Conservation (phyloP, 805 yeast species). For the Cyberlindnera maritima region DNA sequence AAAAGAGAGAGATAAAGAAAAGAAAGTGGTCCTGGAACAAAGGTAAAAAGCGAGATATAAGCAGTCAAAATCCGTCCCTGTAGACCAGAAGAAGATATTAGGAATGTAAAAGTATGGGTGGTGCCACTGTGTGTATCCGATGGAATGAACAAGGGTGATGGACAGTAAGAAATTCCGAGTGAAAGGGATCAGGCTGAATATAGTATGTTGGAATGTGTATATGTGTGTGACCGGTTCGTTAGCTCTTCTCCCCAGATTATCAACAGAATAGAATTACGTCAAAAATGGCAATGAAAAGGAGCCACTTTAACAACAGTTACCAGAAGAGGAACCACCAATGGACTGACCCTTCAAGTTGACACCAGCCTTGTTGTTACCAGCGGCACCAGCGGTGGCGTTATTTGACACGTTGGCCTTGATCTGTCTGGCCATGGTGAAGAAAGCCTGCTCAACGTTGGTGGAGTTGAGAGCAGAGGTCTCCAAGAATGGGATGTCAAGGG, state of each 20-base stretch:
- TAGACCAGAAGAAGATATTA: conserved; percentile 1
- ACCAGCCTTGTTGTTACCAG: conserved; percentile 51
- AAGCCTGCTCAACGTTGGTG: conserved; percentile 97
- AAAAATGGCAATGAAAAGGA: background rate
- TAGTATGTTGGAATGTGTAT: background rate
- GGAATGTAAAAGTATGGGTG: background rate
- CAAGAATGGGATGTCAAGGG: conserved; percentile 88
- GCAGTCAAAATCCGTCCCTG: background rate
- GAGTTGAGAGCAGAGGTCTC: conserved; percentile 95
- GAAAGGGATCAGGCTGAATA: too few relatives aligned
- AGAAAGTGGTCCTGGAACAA: background rate
- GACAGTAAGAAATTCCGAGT: too few relatives aligned
- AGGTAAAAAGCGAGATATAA: background rate
- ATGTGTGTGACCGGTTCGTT: background rate
- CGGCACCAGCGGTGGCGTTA: conserved; percentile 34
- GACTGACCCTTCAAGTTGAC: conserved; percentile 75
- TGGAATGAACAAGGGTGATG: too few relatives aligned
- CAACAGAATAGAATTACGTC: background rate
- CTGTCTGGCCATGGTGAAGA: conserved; percentile 97
- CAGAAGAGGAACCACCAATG: conserved; percentile 34
- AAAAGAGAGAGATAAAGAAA: background rate
- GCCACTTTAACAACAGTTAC: conserved; percentile 16
- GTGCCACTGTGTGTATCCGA: too few relatives aligned
- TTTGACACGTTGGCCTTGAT: conserved; percentile 93
- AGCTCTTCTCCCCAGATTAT: too few relatives aligned